Evolutionary conservation across 768 basidiomycete species (phyloP).

Genomic region (Botryobasidium botryosum): DNA sequence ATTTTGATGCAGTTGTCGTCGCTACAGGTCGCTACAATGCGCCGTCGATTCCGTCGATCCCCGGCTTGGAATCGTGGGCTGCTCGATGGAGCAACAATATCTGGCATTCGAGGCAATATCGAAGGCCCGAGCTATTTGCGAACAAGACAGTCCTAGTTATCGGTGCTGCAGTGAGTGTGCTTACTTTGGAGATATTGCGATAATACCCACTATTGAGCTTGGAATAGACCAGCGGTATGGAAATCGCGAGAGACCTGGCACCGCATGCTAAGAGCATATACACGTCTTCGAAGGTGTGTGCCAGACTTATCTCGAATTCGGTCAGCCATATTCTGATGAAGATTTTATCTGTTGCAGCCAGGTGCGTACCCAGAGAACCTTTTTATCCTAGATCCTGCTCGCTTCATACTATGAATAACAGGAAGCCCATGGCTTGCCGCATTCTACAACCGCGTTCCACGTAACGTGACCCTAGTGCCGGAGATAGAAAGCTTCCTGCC

Average conservation of each 20-base stretch:
- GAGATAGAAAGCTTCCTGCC: no score
- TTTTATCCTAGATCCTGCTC: no score
- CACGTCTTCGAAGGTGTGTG: conserved; percentile 18
- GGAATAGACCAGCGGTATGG: conserved; percentile 24
- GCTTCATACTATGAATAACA: not conserved
- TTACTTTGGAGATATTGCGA: not conserved
- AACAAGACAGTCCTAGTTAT: conserved; percentile 28
- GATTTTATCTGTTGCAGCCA: not conserved
- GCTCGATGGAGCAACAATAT: conserved; percentile 21
- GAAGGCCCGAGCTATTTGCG: conserved; percentile 22
- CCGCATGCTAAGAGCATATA: conserved; percentile 21
- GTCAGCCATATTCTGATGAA: not conserved
- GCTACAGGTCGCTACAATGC: conserved; percentile 12
- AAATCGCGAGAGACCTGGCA: conserved; percentile 24
- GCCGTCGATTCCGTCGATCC: conserved; percentile 11
- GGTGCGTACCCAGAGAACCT: no score
- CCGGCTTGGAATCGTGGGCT: conserved; percentile 23
- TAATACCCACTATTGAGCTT: not conserved
- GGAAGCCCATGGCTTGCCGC: no score
- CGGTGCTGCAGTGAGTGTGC: conserved; percentile 24
- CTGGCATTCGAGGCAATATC: conserved; percentile 28
- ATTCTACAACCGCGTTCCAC: no score
- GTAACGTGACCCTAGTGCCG: no score
- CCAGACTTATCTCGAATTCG: not conserved
- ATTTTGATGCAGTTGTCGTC: conserved; percentile 15